Percentiles rank a stretch among this genome's conserved stretches.
phyloP scores from a whole-genome alignment of 106 monocot genomes.

The Platanthera guangdongensis region DNA sequence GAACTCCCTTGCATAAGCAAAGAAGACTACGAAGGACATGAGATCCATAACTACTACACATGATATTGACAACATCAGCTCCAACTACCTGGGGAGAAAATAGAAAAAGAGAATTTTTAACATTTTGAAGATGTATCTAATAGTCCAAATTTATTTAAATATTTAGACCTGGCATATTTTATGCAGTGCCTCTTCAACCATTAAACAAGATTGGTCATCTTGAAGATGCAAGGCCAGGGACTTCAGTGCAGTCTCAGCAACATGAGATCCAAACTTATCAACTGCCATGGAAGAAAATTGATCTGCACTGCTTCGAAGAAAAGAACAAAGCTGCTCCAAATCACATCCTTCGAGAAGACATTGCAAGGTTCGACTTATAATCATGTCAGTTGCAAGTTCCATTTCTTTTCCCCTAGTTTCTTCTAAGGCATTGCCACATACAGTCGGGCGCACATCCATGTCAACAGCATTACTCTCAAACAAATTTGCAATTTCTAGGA shows the following conservation, averaged over 20 bases:
- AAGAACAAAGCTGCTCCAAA: conserved; percentile 68
- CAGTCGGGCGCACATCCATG: conserved; percentile 47
- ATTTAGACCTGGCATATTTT: conserved; percentile 61
- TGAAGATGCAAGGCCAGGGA: conserved; percentile 51
- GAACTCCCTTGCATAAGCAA: conserved; percentile 81
- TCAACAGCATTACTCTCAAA: conserved; percentile 64
- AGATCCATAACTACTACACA: conserved; percentile 76
- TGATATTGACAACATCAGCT: conserved; percentile 43
- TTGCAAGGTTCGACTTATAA: conserved; percentile 72
- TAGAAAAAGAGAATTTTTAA: background rate
- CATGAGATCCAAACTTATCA: conserved; percentile 84
- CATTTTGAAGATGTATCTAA: background rate
- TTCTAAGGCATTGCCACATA: conserved; percentile 78
- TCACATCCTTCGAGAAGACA: conserved; percentile 79
- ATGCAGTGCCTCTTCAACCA: conserved; percentile 57
- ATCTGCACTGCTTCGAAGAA: conserved; percentile 36
- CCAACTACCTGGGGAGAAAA: conserved; percentile 45
- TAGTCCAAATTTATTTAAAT: background rate
- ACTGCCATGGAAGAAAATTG: conserved; percentile 53
- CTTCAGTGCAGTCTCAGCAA: conserved; percentile 80
- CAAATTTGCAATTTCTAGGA: conserved; percentile 60
- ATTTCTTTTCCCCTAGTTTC: conserved; percentile 87
- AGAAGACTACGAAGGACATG: conserved; percentile 88
- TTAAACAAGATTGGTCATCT: conserved; percentile 38
- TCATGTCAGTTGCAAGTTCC: conserved; percentile 67